Evolutionary conservation across 129 eudicot species (phyloP).

Genomic region (Chrysanthemum makinoi): DNA sequence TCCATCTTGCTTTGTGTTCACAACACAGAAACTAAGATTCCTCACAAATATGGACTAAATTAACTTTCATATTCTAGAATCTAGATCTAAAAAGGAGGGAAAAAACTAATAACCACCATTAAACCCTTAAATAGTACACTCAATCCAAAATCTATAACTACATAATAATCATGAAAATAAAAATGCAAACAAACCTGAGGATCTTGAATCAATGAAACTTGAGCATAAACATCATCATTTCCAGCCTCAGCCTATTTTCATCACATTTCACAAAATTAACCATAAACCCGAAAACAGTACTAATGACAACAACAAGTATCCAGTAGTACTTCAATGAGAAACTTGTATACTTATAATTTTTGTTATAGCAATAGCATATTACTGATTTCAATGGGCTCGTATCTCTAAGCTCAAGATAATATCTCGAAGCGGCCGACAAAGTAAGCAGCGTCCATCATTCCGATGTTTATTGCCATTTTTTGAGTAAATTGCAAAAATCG

Average conservation of each 20-base stretch:
- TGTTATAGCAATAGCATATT: no score
- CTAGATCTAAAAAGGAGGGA: not conserved
- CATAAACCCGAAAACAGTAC: no score
- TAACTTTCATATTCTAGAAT: not conserved
- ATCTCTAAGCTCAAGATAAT: no score
- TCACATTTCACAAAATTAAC: not conserved
- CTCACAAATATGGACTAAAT: not conserved
- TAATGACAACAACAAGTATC: no score
- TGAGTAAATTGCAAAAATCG: no score
- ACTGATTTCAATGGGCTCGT: no score
- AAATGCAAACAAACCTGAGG: slow-evolving; percentile 51
- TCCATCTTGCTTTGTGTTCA: slow-evolving; percentile 2
- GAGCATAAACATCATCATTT: slow-evolving; percentile 88
- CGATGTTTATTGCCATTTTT: no score
- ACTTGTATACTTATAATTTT: no score
- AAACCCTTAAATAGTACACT: not conserved
- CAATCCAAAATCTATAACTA: no score
- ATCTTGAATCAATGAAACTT: slow-evolving; percentile 76
- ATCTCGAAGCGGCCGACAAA: no score
- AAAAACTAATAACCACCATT: not conserved
- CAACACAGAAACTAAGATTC: not conserved
- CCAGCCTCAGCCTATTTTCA: slow-evolving; percentile 67
- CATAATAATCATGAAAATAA: not conserved
- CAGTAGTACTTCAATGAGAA: no score
- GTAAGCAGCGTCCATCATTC: no score